phyloP scores from a whole-genome alignment of 2,329 filamentous ascomycete genomes.

The Thelonectria olida region DNA sequence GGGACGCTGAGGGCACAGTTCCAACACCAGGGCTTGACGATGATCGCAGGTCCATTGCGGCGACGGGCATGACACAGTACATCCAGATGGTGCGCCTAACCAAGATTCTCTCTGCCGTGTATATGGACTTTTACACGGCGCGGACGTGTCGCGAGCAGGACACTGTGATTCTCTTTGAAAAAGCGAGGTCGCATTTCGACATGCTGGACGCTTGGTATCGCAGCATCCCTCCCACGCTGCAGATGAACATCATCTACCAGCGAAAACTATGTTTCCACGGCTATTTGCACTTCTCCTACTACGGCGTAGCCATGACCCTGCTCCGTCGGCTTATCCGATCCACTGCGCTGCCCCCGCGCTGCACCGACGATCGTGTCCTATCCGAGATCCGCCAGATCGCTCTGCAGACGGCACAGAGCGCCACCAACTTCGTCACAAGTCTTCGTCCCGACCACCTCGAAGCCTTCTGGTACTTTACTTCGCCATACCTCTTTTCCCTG shows the following conservation, averaged over 20 bases:
- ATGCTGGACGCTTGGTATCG: constrained; percentile 58
- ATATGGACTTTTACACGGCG: constrained; percentile 55
- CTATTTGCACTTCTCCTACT: constrained; percentile 57
- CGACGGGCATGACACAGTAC: constrained; percentile 53
- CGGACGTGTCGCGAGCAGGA: constrained; percentile 42
- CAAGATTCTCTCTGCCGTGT: constrained; percentile 55
- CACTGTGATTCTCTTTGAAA: constrained; percentile 51
- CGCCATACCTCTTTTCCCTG: constrained; percentile 51
- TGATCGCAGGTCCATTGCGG: constrained; percentile 44
- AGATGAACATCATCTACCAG: constrained; percentile 53
- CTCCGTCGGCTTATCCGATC: constrained; percentile 55
- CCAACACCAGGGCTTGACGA: constrained; percentile 32
- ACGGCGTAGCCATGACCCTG: constrained; percentile 56
- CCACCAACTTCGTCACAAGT: constrained; percentile 46
- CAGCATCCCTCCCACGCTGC: constrained; percentile 53
- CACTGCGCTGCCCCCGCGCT: constrained; percentile 42
- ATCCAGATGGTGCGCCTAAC: constrained; percentile 58
- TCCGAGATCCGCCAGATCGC: constrained; percentile 43
- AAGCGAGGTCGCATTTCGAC: constrained; percentile 58
- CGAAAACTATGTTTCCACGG: constrained; percentile 52
- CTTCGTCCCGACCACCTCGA: constrained; percentile 50
- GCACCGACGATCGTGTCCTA: constrained; percentile 40
- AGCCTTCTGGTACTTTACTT: constrained; percentile 52
- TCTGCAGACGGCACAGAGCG: constrained; percentile 43
- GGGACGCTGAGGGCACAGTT: constrained; percentile 27